Conservation (phyloP, 345 rosid genomes). For the Psidium guajava region DNA sequence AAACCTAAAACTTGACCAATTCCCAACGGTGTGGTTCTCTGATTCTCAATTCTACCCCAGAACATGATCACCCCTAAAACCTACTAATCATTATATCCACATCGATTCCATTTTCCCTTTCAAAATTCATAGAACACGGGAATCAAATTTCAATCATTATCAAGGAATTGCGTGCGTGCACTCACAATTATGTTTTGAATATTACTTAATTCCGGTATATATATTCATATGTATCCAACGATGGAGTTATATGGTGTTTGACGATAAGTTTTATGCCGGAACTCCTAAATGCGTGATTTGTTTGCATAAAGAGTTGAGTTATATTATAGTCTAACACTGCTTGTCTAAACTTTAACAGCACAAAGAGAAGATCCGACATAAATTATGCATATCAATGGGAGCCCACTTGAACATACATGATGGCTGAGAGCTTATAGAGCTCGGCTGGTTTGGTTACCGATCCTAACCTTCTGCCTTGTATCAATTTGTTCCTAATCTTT, state of each 20-base stretch:
- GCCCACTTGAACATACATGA: not conserved
- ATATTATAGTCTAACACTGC: not conserved
- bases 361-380: not conserved
- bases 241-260: not conserved
- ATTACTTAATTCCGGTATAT: too few species aligned
- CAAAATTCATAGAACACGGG: not conserved
- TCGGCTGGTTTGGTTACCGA: too few species aligned
- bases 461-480: not conserved
- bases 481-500: too few species aligned
- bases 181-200: too few species aligned
- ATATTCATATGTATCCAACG: not conserved
- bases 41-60: too few species aligned
- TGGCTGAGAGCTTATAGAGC: not conserved
- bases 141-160: too few species aligned
- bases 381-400: not conserved
- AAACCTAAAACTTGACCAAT: too few species aligned
- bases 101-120: not conserved
- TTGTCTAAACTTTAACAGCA: not conserved
- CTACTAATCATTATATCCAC: too few species aligned
- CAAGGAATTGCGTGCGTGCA: too few species aligned
- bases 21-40: too few species aligned
- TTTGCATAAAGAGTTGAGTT: not conserved
- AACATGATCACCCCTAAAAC: too few species aligned
- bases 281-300: not conserved
- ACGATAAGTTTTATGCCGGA: not conserved